Base-by-base conservation (phyloP, 1,139 yeast species). In the Hyphopichia burtonii region DNA sequence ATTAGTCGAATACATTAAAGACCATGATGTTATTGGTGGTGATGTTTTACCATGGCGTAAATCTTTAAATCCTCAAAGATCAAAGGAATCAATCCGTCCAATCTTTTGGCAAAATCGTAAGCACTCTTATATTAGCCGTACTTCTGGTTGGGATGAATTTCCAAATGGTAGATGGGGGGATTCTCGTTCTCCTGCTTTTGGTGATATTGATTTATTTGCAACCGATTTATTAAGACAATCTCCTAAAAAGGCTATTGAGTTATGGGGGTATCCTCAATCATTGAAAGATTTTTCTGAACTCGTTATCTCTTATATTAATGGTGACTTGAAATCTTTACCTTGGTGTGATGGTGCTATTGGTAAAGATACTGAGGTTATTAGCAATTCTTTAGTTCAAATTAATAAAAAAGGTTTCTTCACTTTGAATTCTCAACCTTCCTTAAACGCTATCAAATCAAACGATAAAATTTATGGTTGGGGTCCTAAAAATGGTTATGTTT, bases 101-200 rank as follows among this genome's bases (percentile, higher is more conserved):
- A 91, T 93, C 51, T 91, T 91, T 63, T 93, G 98, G 99, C 88
- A 88, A 62, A 86, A 90, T 64, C 81, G 97, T 69, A 91, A 91
- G 59, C 87, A 86, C 63, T 84, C 96, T 17, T 93, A 91, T 61
- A 82, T 90, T 48, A 79, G 90, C 35, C 79, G 99, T 63, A 93
- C 98, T 16, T 83, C 95, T 31, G 86, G 87, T 44, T 89, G 96
- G 96, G 95, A 89, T 66, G 96, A 89, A 62, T 89, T 88, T 60
- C 96, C 96, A 40, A 89, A 89, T 65, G 96, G 96, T 50, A 77
- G 96, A 66, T 89, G 95, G 87, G 96, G 96, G 58, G 96, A 89
- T 59, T 85, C 96, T 9, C 76, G 94, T 44, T 88, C 96, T 34
- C 96, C 96, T 9, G 96, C 96, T 5, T 89, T 85, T 63, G 96